Conservation (phyloP, 495 filamentous ascomycete species). For the Hyaloscypha finlandica region DNA sequence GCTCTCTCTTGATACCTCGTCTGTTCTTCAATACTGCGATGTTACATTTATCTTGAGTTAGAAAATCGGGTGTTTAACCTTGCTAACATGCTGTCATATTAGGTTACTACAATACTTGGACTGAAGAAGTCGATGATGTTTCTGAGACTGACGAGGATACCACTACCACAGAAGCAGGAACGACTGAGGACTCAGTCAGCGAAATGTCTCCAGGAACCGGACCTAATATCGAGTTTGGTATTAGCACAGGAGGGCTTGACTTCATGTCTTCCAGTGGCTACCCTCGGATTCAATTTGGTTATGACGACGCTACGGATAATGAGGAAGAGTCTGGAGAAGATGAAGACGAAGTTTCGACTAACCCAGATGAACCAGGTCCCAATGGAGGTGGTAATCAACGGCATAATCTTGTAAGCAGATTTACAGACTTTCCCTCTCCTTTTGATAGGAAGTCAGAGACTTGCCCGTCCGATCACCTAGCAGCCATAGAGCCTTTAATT, state of each 20-base stretch:
- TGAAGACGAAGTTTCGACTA: conserved; percentile 42
- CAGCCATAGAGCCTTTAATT: neutral
- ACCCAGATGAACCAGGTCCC: conserved; percentile 5
- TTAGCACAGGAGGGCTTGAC: conserved; percentile 81
- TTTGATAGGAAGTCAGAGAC: no score
- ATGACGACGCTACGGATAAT: conserved; percentile 57
- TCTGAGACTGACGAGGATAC: conserved; percentile 58
- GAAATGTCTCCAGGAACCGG: conserved; percentile 38
- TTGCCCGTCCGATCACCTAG: no score
- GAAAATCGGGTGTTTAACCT: neutral
- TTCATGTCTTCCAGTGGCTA: conserved; percentile 90
- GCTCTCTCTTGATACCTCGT: neutral
- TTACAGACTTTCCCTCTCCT: no score
- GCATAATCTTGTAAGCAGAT: conserved; percentile 22
- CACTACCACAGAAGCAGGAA: conserved; percentile 55
- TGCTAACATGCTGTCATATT: neutral
- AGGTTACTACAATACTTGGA: conserved; percentile 88
- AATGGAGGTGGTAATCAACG: conserved; percentile 17
- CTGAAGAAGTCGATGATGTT: conserved; percentile 68
- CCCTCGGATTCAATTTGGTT: conserved; percentile 75
- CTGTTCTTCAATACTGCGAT: neutral
- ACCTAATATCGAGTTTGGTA: conserved; percentile 63
- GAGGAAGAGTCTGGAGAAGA: conserved; percentile 41
- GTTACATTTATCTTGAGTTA: neutral
- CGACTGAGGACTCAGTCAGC: conserved; percentile 37